Evolutionary conservation across 2,329 filamentous ascomycete species (phyloP).

Genomic region (Venturia pyrina): DNA sequence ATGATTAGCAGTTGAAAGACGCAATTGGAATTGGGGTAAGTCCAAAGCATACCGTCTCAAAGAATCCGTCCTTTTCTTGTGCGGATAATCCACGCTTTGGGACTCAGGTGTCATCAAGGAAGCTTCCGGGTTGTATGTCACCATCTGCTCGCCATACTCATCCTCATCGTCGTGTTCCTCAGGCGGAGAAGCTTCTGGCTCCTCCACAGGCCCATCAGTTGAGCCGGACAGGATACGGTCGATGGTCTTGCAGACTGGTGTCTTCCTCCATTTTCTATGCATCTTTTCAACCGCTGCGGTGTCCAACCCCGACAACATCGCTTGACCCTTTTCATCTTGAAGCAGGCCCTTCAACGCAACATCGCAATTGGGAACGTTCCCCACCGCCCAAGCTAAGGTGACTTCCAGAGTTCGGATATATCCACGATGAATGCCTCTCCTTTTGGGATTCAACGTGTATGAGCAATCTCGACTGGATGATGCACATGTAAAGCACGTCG

Average conservation of each 20-base stretch:
- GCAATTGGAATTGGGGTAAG: neutral
- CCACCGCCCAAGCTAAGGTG: conserved; percentile 56
- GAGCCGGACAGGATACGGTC: conserved; percentile 48
- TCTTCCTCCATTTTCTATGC: conserved; percentile 53
- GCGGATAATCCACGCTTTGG: neutral
- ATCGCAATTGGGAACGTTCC: conserved; percentile 50
- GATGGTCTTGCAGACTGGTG: conserved; percentile 51
- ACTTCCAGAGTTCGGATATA: conserved; percentile 67
- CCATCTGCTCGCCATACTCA: neutral
- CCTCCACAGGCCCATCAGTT: neutral
- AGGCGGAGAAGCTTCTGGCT: neutral
- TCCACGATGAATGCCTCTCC: conserved; percentile 69
- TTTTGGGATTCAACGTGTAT: conserved; percentile 64
- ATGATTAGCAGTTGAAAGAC: neutral
- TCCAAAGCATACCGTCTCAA: neutral
- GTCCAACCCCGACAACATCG: conserved; percentile 43
- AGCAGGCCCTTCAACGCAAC: conserved; percentile 46
- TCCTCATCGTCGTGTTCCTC: conserved; percentile 2
- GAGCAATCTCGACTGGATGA: conserved; percentile 55
- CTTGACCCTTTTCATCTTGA: conserved; percentile 36
- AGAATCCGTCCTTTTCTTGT: neutral
- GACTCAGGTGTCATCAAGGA: conserved; percentile 9
- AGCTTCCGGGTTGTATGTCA: neutral
- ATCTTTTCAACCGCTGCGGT: conserved; percentile 45
- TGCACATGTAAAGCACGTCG: conserved; percentile 57